A percentile compares a stretch with the other conserved stretches of the same genome.
phyloP scores from a whole-genome alignment of 2,329 filamentous ascomycete genomes.

The Cadophora malorum region DNA sequence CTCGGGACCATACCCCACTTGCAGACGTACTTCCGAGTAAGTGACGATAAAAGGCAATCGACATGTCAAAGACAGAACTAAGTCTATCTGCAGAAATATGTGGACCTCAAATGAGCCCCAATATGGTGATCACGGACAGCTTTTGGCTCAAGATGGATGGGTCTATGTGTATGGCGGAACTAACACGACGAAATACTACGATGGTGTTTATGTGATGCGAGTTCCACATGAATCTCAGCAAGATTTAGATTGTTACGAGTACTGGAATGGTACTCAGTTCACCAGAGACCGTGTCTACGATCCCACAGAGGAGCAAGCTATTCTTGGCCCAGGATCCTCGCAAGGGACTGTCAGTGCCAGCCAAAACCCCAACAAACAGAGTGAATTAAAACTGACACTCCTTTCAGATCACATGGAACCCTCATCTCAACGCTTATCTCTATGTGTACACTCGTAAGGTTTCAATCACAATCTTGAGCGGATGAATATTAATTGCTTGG shows the following conservation, averaged over 20 bases:
- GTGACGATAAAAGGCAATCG: neutral
- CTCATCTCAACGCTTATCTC: constrained; percentile 19
- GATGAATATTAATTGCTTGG: neutral
- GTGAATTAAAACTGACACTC: no score
- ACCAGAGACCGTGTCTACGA: constrained; percentile 12
- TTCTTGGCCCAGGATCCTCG: constrained; percentile 19
- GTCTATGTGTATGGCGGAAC: constrained; percentile 19
- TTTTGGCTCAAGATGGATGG: constrained; percentile 14
- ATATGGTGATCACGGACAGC: constrained; percentile 22
- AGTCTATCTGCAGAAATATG: neutral
- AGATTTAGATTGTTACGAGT: constrained; percentile 13
- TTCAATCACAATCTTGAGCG: neutral
- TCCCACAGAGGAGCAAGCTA: constrained; percentile 16
- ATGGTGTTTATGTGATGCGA: constrained; percentile 19
- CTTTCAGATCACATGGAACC: constrained; percentile 22
- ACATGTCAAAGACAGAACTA: neutral
- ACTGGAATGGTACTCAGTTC: constrained; percentile 21
- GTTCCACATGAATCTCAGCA: constrained; percentile 18
- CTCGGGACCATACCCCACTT: constrained; percentile 14
- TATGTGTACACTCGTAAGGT: constrained; percentile 24
- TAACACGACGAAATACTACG: constrained; percentile 10
- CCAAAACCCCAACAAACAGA: no score
- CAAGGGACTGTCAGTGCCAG: neutral
- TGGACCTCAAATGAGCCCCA: constrained; percentile 15
- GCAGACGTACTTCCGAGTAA: constrained; percentile 13